These are phyloP conservation scores for Colletotrichum sp. DNA, from an alignment of 2,329 filamentous ascomycete species.

Conservation along the genomic window DNA sequence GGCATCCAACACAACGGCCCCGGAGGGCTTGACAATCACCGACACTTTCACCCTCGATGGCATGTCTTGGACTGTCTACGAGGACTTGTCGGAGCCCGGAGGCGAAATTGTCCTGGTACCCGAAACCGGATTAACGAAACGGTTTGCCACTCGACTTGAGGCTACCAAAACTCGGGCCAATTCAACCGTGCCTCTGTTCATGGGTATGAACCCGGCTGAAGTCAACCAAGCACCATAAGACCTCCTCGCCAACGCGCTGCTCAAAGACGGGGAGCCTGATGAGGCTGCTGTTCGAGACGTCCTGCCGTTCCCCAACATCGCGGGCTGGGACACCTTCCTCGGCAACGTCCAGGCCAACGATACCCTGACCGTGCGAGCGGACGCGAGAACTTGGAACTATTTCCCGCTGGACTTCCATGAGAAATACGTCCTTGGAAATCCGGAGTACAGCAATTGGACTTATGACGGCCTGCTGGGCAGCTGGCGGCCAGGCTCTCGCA, in stretches of 20 bases:
- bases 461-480: background rate
- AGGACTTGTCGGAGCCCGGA: background rate
- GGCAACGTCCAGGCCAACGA: background rate
- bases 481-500: background rate
- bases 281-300: background rate
- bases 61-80: background rate
- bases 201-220: background rate
- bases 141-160: background rate
- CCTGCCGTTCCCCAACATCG: background rate
- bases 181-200: background rate
- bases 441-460: background rate
- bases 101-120: background rate
- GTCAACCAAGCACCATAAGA: background rate
- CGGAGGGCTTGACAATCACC: background rate
- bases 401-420: background rate
- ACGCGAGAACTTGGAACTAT: background rate
- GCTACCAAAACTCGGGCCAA: background rate
- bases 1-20: background rate
- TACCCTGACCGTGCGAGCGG: background rate
- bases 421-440: background rate
- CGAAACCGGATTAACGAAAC: background rate
- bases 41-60: background rate
- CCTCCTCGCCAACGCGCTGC: background rate
- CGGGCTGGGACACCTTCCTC: background rate
- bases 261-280: background rate